phyloP scores from a whole-genome alignment of 306 rosid genomes.

The Castanea mollissima region DNA sequence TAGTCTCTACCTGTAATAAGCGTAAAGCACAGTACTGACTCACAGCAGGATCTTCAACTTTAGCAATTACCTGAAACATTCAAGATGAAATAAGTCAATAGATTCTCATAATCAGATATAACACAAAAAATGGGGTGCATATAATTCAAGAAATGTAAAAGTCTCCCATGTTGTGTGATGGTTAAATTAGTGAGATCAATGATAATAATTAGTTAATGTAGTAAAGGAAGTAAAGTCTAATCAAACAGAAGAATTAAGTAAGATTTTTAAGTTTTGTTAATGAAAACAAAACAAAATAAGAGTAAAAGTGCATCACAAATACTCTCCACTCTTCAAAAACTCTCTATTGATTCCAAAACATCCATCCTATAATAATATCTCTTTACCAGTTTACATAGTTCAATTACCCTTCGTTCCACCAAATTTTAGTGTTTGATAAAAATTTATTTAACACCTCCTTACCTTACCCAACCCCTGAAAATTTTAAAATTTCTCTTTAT shows the following conservation, averaged over 20 bases:
- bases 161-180: constrained; percentile 81
- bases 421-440: not conserved
- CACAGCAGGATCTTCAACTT: constrained; percentile 96
- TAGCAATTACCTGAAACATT: constrained; percentile 83
- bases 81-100: constrained; percentile 19
- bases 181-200: constrained; percentile 9
- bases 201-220: not conserved
- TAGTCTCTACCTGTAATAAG: constrained; percentile 61
- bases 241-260: not conserved
- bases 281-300: not conserved
- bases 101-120: not conserved
- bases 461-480: not conserved
- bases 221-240: not conserved
- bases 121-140: not conserved
- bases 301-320: not conserved
- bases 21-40: constrained; percentile 94
- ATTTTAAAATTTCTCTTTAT: not conserved
- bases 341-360: not conserved
- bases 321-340: not conserved
- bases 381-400: not conserved
- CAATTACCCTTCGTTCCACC: not conserved
- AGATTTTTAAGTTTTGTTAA: not conserved
- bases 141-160: not conserved
- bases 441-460: not conserved
- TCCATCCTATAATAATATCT: not conserved